Base-by-base conservation (phyloP, 148 eudicot species). In the Camellia sinensis region DNA sequence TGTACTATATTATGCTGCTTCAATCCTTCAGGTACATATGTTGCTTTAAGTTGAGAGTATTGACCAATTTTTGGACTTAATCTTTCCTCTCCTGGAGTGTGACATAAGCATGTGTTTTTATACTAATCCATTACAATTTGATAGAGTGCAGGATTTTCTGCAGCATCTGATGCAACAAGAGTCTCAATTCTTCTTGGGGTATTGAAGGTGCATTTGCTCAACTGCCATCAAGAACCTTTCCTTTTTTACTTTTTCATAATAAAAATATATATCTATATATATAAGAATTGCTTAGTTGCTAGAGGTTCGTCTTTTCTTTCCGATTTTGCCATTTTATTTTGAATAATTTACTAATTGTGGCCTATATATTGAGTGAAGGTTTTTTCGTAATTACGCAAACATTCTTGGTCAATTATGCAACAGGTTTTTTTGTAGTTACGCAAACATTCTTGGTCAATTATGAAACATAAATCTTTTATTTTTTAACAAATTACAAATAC, bases 111-210 rank as follows among this genome's bases (percentile, higher is more conserved):
- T 78, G 12, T 66, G 61, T 75, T 37, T 29, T 46, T 43, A 40
- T 53, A 63, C 57, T 75, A 74, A 85, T 74, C 74, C 54, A 29
- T 76, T 78, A 29, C 67, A 76, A 21, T 81, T 53, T 84, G 62
- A 67, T 82, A 95, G 99, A 92, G 86, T 90, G 99, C 99, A 88
- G 99, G 99, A 76, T 96, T 96, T 85, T 90, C 99, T 80, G 99
- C 91, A 19, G 99, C 99, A 76, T 85, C 98, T 61, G 95, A 93
- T 67, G 97, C 99, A 10, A 96, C 99, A 54, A 93, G 92, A 88
- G 99, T 89, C 81, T 96, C 99, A 52, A 88, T 96, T 83, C 90
- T 96, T 76, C 92, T 96, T 80, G 99, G 98, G 12, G 80, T 93
- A 53, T 86, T 93, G 76, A 96, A 96, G 99, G 99, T 91, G 54